Evolutionary conservation across 148 eudicot genomes (phyloP).

Genomic region (Agrostemma githago): DNA sequence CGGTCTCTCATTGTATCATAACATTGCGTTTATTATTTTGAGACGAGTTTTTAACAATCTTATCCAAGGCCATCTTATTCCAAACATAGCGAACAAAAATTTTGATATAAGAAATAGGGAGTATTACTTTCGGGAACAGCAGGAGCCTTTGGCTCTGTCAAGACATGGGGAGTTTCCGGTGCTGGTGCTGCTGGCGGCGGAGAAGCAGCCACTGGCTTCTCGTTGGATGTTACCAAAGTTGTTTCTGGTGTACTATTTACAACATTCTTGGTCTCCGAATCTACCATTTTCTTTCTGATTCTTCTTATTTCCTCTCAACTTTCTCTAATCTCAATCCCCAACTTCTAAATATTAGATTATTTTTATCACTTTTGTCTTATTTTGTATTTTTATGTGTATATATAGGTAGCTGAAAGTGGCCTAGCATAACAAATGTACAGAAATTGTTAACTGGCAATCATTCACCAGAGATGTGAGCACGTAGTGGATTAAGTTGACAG

Average conservation of each 20-base stretch:
- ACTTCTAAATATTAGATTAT: background rate
- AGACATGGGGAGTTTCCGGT: constrained; percentile 5
- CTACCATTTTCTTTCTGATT: constrained; percentile 16
- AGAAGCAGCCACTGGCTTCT: constrained; percentile 10
- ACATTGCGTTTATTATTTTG: background rate
- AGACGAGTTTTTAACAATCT: background rate
- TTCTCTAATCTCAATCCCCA: background rate
- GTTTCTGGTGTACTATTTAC: background rate
- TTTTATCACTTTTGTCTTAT: background rate
- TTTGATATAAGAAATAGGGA: background rate
- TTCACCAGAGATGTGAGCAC: background rate
- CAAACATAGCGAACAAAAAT: background rate
- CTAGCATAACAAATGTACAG: background rate
- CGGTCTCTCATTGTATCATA: background rate
- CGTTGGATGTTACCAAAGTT: constrained; percentile 1
- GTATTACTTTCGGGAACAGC: constrained; percentile 12
- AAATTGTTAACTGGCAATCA: background rate
- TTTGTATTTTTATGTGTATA: background rate
- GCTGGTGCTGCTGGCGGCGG: constrained; percentile 14
- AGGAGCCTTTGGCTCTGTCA: background rate
- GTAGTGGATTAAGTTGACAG: background rate
- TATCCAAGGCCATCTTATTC: background rate
- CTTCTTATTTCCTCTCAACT: background rate
- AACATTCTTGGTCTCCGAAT: constrained; percentile 7
- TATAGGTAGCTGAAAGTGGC: background rate